Evolutionary conservation across 257 asterid species (phyloP), one percentile per base, ranked within the genome.

Genomic region (Prunella vulgaris): DNA sequence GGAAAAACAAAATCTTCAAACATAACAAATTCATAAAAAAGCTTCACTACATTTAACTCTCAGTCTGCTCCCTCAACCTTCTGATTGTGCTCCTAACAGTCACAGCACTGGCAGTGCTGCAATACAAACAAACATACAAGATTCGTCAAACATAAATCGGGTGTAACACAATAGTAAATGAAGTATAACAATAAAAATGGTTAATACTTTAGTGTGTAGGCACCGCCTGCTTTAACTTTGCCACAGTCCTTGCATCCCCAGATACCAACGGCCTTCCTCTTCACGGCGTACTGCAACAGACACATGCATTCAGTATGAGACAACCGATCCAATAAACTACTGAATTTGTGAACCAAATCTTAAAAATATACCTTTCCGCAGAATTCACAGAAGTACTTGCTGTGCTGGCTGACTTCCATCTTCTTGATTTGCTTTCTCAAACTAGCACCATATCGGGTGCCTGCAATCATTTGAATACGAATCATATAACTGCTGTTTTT

Each of bases 211-310:
- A 87, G 66, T 0, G 90, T 84, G 82, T 87, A 87, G 56, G 93
- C 93, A 71, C 90, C 88, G 33, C 90, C 90, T 0, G 90, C 88
- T 74, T 87, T 84, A 65, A 81, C 90, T 75, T 84, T 87, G 76
- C 90, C 87, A 3, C 93, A 87, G 73, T 84, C 90, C 81, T 84
- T 87, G 79, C 90, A 83, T 18, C 93, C 93, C 86, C 87, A 87
- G 20, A 87, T 87, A 46, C 88, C 90, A 0, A 87, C 88, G 0
- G 85, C 88, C 79, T 87, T 74, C 77, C 88, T 85, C 84, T 84
- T 87, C 81, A 87, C 88, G 0, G 87, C 90, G 5, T 87, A 83
- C 93, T 86, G 76, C 35, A 15, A 35, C 6, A 35, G 5, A 53
- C 56, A 2, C 14, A 57, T 46, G 8, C 15, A 60, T 14, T 60